A percentile compares a stretch with the other conserved stretches of the same genome.
Evolutionary conservation across 169 alveolate genomes (phyloP).

Genomic region (Plasmodium gaboni): DNA sequence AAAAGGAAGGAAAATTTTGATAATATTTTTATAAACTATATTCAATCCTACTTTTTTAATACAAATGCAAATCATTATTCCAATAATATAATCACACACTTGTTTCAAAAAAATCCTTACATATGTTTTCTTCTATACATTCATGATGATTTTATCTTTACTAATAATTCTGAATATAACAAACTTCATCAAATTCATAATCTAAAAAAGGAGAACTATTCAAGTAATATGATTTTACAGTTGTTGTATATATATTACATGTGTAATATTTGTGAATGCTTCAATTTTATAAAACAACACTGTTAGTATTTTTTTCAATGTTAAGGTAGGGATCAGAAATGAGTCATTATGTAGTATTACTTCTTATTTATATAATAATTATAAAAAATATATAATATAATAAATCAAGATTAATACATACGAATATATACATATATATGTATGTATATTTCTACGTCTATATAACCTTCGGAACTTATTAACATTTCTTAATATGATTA

Average conservation of each 20-base stretch:
- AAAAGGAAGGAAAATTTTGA: slow-evolving; percentile 47
- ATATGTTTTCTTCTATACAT: slow-evolving; percentile 42
- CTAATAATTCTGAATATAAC: neutral
- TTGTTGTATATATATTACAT: slow-evolving; percentile 45
- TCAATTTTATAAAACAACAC: neutral
- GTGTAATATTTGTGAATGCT: slow-evolving; percentile 39
- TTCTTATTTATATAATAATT: no score
- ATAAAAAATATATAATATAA: no score
- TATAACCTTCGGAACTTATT: no score
- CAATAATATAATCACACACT: slow-evolving; percentile 21
- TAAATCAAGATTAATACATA: no score
- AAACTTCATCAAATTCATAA: neutral
- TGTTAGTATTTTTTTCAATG: neutral
- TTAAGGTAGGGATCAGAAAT: no score
- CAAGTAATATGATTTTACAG: slow-evolving; percentile 26
- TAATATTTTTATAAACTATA: slow-evolving; percentile 48
- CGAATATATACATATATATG: no score
- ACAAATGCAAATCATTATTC: neutral
- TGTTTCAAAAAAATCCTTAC: slow-evolving; percentile 31
- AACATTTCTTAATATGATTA: no score
- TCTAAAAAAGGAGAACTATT: slow-evolving; percentile 13
- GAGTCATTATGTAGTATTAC: no score
- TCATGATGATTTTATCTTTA: slow-evolving; percentile 42
- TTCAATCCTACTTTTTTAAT: slow-evolving; percentile 45
- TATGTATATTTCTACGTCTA: no score